phyloP scores from a whole-genome alignment of 352 stramenopile genomes.

The Nothophytophthora sp. region DNA sequence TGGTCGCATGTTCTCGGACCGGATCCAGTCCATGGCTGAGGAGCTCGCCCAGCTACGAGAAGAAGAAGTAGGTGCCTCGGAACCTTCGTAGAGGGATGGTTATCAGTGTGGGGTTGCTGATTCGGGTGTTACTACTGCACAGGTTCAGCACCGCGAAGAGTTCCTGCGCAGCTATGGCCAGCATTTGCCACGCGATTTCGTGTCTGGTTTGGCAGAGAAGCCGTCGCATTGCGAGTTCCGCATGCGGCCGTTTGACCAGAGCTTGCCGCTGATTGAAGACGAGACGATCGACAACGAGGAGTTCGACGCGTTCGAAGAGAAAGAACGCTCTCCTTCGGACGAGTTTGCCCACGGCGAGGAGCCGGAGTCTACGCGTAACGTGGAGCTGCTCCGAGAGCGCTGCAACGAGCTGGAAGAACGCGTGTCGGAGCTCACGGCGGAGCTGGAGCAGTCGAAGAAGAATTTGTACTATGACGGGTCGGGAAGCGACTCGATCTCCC shows the following conservation, averaged over 20 bases:
- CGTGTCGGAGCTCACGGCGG: constrained; percentile 58
- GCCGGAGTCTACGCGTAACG: constrained; percentile 27
- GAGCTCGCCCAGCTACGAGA: constrained; percentile 81
- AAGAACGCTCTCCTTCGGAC: constrained; percentile 23
- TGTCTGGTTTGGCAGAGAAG: constrained; percentile 81
- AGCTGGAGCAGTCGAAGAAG: constrained; percentile 79
- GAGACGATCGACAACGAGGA: constrained; percentile 34
- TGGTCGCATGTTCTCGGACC: constrained; percentile 70
- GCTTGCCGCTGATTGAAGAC: constrained; percentile 62
- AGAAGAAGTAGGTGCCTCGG: constrained; percentile 52
- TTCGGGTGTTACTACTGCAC: neutral
- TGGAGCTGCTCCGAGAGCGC: constrained; percentile 60
- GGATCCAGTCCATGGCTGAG: constrained; percentile 87
- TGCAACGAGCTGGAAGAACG: constrained; percentile 73
- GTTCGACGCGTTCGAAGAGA: constrained; percentile 32
- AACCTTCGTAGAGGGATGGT: neutral
- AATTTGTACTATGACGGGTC: constrained; percentile 71
- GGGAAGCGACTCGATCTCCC: constrained; percentile 65
- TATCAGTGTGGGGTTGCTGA: neutral
- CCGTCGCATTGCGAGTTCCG: constrained; percentile 88
- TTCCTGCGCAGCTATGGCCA: constrained; percentile 81
- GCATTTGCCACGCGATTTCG: constrained; percentile 82
- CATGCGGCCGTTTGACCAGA: constrained; percentile 88
- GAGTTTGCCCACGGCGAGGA: constrained; percentile 35
- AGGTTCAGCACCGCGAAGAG: constrained; percentile 72